A percentile compares a stretch with the other conserved stretches of the same genome.
These are phyloP conservation scores for Pseudocercospora vitis DNA, from an alignment of 2,329 filamentous ascomycete genomes.

Conservation along the genomic window DNA sequence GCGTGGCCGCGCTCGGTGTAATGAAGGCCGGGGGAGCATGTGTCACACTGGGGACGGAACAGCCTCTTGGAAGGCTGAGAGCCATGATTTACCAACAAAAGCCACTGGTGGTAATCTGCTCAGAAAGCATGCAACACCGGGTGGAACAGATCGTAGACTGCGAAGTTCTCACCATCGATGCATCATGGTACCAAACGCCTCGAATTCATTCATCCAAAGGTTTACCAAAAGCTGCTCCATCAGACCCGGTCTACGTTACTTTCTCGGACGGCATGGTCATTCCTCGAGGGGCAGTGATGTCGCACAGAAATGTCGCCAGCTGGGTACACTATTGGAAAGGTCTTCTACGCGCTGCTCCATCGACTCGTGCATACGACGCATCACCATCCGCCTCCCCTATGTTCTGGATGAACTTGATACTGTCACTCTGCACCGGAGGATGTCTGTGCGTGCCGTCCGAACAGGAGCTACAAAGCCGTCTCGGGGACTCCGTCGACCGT, in stretches of 20 bases:
- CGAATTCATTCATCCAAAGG: neutral
- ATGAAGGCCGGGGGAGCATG: conserved; percentile 36
- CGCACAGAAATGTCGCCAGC: neutral
- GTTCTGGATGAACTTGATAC: conserved; percentile 1
- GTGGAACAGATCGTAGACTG: neutral
- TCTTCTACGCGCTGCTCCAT: neutral
- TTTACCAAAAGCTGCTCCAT: neutral
- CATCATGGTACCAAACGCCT: neutral
- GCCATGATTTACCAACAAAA: neutral
- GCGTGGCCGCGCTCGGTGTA: conserved; percentile 29
- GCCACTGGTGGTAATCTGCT: neutral
- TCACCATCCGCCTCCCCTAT: neutral
- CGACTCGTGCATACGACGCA: neutral
- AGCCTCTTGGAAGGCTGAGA: neutral
- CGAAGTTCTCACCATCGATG: neutral
- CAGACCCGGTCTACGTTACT: neutral
- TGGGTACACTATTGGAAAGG: neutral
- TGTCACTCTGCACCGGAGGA: neutral
- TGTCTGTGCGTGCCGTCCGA: neutral
- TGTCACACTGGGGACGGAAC: conserved; percentile 8
- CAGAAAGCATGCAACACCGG: neutral
- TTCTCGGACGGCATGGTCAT: neutral
- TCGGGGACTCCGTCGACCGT: neutral
- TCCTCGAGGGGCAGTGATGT: neutral
- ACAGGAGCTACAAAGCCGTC: neutral